phyloP scores from a whole-genome alignment of 2,329 filamentous ascomycete genomes.

The Neodidymelliopsis sp. region DNA sequence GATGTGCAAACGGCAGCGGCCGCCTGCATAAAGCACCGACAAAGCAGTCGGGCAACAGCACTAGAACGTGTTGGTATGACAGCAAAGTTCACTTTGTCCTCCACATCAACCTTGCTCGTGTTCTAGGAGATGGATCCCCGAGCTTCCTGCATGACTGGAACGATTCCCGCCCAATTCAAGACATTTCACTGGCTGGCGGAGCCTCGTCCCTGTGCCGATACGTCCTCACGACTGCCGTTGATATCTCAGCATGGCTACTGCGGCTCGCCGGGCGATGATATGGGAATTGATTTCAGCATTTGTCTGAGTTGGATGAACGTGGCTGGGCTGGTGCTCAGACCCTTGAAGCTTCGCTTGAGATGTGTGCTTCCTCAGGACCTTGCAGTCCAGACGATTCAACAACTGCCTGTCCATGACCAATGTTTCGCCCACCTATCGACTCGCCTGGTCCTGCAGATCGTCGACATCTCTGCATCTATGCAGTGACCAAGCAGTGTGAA shows the following conservation, averaged over 20 bases:
- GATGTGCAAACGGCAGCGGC: constrained; percentile 11
- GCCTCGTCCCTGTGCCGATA: constrained; percentile 10
- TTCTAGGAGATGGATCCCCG: constrained; percentile 7
- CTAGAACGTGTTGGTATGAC: constrained; percentile 15
- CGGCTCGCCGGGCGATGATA: not conserved
- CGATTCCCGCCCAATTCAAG: not conserved
- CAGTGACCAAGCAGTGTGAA: constrained; percentile 13
- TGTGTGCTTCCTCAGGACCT: not conserved
- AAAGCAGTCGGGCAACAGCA: constrained; percentile 5
- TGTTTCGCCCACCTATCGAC: not conserved
- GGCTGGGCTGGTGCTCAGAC: not conserved
- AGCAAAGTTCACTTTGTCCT: constrained; percentile 9
- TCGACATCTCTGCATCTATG: constrained; percentile 1
- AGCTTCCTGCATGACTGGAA: constrained; percentile 9
- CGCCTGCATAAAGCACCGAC: constrained; percentile 11
- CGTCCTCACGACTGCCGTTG: not conserved
- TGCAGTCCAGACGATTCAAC: not conserved
- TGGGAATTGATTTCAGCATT: not conserved
- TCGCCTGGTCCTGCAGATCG: not conserved
- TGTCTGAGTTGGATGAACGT: not conserved
- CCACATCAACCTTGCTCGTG: constrained; percentile 15
- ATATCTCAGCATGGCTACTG: constrained; percentile 2
- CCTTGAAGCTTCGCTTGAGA: not conserved
- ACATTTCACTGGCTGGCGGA: constrained; percentile 1
- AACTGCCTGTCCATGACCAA: not conserved